These are phyloP conservation scores for Trichoderma cornu-damae DNA, from an alignment of 2,329 filamentous ascomycete genomes.

Conservation along the genomic window DNA sequence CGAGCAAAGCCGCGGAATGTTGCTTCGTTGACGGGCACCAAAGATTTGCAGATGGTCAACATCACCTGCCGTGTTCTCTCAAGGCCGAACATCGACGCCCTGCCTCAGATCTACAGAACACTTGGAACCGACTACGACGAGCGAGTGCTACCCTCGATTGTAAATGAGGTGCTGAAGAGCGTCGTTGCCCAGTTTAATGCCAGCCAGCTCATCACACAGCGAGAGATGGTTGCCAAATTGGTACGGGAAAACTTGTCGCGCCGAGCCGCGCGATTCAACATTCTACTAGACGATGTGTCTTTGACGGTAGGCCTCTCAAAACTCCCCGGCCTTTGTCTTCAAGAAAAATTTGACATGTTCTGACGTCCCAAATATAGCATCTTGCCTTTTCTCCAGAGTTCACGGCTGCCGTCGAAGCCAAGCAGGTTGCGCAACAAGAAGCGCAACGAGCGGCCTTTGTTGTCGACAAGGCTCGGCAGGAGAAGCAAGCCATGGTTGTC, in stretches of 20 bases:
- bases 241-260: conserved; percentile 90
- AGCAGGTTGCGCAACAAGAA: conserved; percentile 80
- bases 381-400: conserved; percentile 70
- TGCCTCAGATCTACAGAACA: conserved; percentile 96
- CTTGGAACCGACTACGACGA: conserved; percentile 95
- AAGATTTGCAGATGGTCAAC: conserved; percentile 99
- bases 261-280: conserved; percentile 93
- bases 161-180: conserved; percentile 97
- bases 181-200: conserved; percentile 99
- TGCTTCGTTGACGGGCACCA: conserved; percentile 93
- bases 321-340: no score
- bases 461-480: conserved; percentile 96
- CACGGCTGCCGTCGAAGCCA: conserved; percentile 67
- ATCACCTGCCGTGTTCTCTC: conserved; percentile 99
- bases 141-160: conserved; percentile 91
- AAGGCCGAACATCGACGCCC: conserved; percentile 75
- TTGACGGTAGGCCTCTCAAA: conserved; percentile 63
- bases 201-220: conserved; percentile 95
- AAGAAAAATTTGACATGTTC: neutral
- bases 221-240: conserved; percentile 88
- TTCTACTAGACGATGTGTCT: conserved; percentile 94
- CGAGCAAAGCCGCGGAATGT: conserved; percentile 96
- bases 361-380: conserved; percentile 42
- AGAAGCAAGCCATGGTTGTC: conserved; percentile 99
- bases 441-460: conserved; percentile 95